A percentile compares a stretch with the other conserved stretches of the same genome.
These are phyloP conservation scores for Rubus idaeus DNA, from an alignment of 306 rosid genomes.

Conservation along the genomic window DNA sequence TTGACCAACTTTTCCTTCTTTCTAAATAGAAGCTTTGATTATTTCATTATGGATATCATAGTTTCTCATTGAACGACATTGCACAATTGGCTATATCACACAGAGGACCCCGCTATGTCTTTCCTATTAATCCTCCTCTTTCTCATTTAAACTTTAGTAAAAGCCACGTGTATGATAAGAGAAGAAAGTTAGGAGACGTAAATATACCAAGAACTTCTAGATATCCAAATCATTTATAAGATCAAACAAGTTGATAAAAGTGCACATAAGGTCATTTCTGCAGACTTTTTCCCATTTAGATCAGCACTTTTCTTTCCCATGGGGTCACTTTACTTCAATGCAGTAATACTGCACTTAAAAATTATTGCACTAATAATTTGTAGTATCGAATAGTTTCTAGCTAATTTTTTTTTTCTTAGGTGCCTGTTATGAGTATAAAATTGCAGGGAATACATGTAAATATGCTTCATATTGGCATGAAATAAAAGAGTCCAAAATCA, in stretches of 20 bases:
- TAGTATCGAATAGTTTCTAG: not conserved
- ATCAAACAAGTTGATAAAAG: not conserved
- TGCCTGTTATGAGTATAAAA: not conserved
- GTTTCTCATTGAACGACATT: not conserved
- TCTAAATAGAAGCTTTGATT: not conserved
- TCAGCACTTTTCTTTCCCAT: not conserved
- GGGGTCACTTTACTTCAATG: not conserved
- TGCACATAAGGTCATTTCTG: not conserved
- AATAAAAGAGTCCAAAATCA: not conserved
- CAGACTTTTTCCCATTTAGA: not conserved
- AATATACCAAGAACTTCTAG: not conserved
- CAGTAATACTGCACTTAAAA: not conserved
- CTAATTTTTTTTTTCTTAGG: not conserved
- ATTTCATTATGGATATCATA: not conserved
- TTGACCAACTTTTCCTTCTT: not conserved
- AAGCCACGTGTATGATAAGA: not conserved
- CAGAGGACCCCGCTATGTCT: not conserved
- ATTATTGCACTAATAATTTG: too few relatives aligned
- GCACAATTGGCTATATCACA: not conserved
- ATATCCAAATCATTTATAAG: not conserved
- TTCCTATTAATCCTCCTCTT: not conserved
- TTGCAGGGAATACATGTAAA: not conserved
- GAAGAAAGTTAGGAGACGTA: not conserved
- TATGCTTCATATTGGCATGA: not conserved
- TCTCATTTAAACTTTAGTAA: conserved; percentile 12